Evolutionary conservation across 1,284 basidiomycete genomes (phyloP), one percentile per base, ranked within the genome.

Genomic region (Ustilago vetiveriae): DNA sequence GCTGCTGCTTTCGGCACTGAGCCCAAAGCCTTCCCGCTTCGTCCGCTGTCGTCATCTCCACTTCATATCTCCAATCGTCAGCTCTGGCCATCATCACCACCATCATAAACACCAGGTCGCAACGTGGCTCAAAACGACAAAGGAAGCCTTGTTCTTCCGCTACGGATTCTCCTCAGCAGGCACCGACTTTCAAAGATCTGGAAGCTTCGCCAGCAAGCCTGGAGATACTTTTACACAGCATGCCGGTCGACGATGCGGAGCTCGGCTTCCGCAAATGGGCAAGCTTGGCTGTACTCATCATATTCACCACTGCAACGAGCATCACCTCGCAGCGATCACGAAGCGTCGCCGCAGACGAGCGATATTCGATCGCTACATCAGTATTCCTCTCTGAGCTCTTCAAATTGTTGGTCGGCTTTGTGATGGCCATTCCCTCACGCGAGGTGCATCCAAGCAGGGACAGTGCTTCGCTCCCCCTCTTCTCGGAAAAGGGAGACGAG

Each of bases 251-350:
- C 16, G 19, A 36, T 7, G 22, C 43, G 1, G 17, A 36, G 7
- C 43, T 52, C 16, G 14, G 33, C 2, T 2, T 43, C 3, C 56
- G 56, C 11, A 68, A 57, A 30, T 68, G 65, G 65, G 17, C 35
- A 4, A 68, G 65, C 21, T 29, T 68, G 27, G 21, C 46, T n/a
- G 24, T 56, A 8, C 49, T 68, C 32, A 40, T 62, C 32, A 22
- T 56, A 21, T 68, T 68, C 57, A 68, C 65, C 3, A 62, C 65
- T 6, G 47, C 49, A 6, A 68, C 65, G 3, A 68, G 65, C 49
- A 49, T 68, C 19, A 35, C 62, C 22, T 62, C 56, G 7, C 64
- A 67, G 16, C 46, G 64, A 24, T 67, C 64, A 10, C 40, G 64
- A 8, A 43, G 26, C 22, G 57, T 23, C 4, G 37, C 17, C 7